Conservation (phyloP, 2,329 filamentous ascomycete genomes). For the Neofusicoccum ribis region DNA sequence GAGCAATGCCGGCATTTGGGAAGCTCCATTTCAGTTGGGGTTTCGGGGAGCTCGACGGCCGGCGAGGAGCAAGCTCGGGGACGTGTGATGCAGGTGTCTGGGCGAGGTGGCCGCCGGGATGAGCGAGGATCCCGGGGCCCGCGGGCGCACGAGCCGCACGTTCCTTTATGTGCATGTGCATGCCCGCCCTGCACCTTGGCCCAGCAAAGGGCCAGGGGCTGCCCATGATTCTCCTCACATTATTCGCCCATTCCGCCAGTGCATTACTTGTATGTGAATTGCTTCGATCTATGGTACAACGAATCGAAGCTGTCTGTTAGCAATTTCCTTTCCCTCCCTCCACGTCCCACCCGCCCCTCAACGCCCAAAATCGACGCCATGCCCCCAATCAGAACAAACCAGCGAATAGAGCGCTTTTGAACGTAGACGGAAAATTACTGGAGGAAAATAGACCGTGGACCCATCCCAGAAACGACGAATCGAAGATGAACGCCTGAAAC, state of each 20-base stretch:
- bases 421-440: not conserved
- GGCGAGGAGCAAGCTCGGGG: slow-evolving; percentile 16
- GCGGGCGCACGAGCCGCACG: slow-evolving; percentile 2
- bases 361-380: slow-evolving; percentile 6
- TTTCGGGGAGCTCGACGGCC: slow-evolving; percentile 12
- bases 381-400: not conserved
- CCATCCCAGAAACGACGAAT: not conserved
- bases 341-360: not conserved
- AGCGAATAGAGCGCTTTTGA: slow-evolving; percentile 11
- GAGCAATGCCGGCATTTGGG: slow-evolving; percentile 23
- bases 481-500: not conserved
- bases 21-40: slow-evolving; percentile 23
- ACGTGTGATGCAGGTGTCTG: slow-evolving; percentile 8
- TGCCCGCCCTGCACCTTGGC: not conserved
- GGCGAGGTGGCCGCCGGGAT: slow-evolving; percentile 11
- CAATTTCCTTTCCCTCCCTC: slow-evolving; percentile 10
- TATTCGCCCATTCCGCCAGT: not conserved
- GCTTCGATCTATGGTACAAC: slow-evolving; percentile 15
- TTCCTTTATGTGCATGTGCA: not conserved
- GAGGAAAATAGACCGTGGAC: not conserved
- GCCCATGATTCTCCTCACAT: not conserved
- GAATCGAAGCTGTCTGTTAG: slow-evolving; percentile 16
- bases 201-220: not conserved
- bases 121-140: slow-evolving; percentile 3
- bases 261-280: not conserved